phyloP scores from a whole-genome alignment of 805 yeast genomes.

The Barnettozyma californica region DNA sequence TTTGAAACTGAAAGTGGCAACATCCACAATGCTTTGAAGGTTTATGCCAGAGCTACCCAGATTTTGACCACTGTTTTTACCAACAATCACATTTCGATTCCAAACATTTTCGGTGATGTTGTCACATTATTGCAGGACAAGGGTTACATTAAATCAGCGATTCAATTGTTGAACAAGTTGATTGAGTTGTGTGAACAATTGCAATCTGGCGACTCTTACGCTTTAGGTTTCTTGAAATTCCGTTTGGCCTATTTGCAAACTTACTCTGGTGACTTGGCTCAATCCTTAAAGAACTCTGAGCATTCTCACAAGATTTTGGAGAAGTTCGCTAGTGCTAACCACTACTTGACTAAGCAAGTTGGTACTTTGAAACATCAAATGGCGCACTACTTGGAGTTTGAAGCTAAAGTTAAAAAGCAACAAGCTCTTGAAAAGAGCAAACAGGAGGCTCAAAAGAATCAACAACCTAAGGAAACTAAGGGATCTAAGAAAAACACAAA shows the following conservation, averaged over 20 bases:
- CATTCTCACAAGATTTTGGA: constrained; percentile 54
- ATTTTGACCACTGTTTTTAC: constrained; percentile 53
- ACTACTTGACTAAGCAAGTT: constrained; percentile 62
- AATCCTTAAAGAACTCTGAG: constrained; percentile 51
- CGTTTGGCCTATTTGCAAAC: constrained; percentile 63
- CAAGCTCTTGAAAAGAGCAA: constrained; percentile 24
- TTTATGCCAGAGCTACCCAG: constrained; percentile 54
- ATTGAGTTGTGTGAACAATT: constrained; percentile 42
- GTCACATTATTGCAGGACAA: constrained; percentile 53
- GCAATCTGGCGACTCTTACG: constrained; percentile 55
- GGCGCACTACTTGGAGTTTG: constrained; percentile 39
- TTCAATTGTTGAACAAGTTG: constrained; percentile 48
- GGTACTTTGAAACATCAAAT: constrained; percentile 59
- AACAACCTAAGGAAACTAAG: constrained; percentile 17
- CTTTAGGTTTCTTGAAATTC: constrained; percentile 61
- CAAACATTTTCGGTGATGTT: constrained; percentile 57
- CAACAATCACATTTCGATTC: constrained; percentile 58
- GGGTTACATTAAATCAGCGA: constrained; percentile 43
- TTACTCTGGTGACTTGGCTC: constrained; percentile 43
- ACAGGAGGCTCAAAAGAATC: constrained; percentile 24
- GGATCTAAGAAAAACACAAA: constrained; percentile 3
- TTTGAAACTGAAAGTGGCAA: constrained; percentile 60
- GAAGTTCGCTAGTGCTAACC: constrained; percentile 59
- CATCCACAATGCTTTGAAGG: constrained; percentile 53
- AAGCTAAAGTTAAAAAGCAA: constrained; percentile 36